phyloP scores from a whole-genome alignment of 2,329 filamentous ascomycete genomes.

The Dothidotthia symphoricarpi region DNA sequence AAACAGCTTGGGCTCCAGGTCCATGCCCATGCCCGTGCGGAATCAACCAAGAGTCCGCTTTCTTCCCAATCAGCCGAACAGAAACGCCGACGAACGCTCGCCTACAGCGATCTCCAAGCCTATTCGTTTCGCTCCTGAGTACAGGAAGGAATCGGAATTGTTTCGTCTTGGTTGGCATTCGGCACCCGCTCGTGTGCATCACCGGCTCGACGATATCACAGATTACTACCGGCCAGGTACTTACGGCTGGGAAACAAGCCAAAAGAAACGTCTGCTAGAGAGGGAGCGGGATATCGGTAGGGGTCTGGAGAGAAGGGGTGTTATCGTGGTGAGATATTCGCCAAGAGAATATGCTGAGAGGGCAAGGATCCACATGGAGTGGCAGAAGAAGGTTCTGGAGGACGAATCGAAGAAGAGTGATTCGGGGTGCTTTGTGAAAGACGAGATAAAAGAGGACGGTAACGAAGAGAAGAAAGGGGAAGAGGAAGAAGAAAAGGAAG shows the following conservation, averaged over 20 bases:
- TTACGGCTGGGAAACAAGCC: not conserved
- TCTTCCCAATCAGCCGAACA: too few species aligned
- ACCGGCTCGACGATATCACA: not conserved
- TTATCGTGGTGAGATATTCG: too few species aligned
- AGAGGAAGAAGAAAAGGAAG: slow-evolving; percentile 1
- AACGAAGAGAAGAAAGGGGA: not conserved
- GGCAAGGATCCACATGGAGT: too few species aligned
- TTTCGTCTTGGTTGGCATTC: not conserved
- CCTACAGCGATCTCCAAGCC: not conserved
- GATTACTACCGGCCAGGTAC: not conserved
- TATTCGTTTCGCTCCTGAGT: not conserved
- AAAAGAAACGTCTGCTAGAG: not conserved
- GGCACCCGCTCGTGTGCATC: not conserved
- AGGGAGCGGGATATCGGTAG: not conserved
- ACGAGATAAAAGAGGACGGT: not conserved
- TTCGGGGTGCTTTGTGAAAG: not conserved
- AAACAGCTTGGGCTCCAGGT: too few species aligned
- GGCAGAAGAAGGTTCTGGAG: too few species aligned
- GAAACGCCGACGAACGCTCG: not conserved
- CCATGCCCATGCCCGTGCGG: too few species aligned
- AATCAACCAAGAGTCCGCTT: too few species aligned
- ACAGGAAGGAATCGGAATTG: too few species aligned
- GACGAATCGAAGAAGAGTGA: not conserved
- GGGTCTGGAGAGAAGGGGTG: not conserved
- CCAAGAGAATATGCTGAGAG: too few species aligned